These are phyloP conservation scores for Leccinum pellstonianum DNA, from an alignment of 768 basidiomycete species.

Conservation along the genomic window DNA sequence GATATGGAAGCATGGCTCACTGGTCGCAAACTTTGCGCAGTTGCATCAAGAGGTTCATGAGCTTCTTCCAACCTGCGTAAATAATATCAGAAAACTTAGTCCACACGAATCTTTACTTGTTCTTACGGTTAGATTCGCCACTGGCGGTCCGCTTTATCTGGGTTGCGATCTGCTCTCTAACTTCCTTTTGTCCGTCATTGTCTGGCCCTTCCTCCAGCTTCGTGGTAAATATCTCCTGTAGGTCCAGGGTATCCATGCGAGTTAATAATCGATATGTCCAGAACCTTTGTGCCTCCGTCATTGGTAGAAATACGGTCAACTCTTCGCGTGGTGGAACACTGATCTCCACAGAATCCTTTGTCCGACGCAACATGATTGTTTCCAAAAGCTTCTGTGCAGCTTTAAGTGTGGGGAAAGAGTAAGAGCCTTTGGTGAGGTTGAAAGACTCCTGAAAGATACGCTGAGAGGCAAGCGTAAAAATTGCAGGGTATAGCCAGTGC, in stretches of 20 bases:
- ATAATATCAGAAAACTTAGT: background rate
- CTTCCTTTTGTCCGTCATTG: constrained; percentile 40
- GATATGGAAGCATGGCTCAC: constrained; percentile 31
- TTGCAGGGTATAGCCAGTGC: constrained; percentile 53
- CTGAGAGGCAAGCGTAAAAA: constrained; percentile 51
- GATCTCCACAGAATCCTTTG: constrained; percentile 50
- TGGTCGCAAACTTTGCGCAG: constrained; percentile 71
- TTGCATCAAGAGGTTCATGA: constrained; percentile 73
- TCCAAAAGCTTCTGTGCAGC: constrained; percentile 49
- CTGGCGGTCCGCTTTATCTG: constrained; percentile 37
- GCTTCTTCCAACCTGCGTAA: constrained; percentile 49
- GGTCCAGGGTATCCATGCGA: constrained; percentile 46
- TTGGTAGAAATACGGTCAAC: constrained; percentile 52
- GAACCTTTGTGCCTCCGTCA: constrained; percentile 59
- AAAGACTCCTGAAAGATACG: constrained; percentile 52
- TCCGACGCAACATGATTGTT: constrained; percentile 58
- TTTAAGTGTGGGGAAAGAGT: constrained; percentile 47
- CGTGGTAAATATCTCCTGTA: constrained; percentile 47
- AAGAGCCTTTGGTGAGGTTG: constrained; percentile 50
- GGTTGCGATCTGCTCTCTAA: constrained; percentile 37
- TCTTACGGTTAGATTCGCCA: constrained; percentile 33
- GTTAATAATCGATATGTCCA: constrained; percentile 60
- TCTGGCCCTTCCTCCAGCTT: constrained; percentile 28
- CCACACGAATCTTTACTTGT: background rate
- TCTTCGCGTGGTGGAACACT: constrained; percentile 58